phyloP scores from a whole-genome alignment of 2,329 filamentous ascomycete genomes.

The Claviceps pazoutovae region DNA sequence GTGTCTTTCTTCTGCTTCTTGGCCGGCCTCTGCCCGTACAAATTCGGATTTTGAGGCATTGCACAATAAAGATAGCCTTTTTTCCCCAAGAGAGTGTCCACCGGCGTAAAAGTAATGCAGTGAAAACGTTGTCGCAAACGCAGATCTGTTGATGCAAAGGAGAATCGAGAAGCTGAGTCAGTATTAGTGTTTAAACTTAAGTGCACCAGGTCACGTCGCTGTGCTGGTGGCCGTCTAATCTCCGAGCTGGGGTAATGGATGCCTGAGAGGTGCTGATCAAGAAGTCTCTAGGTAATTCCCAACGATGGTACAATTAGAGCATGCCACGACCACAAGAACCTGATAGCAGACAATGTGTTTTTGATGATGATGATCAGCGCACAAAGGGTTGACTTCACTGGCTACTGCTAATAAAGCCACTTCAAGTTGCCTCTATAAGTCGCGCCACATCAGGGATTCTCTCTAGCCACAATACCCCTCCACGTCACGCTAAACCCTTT shows the following conservation, averaged over 20 bases:
- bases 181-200: background rate
- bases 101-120: background rate
- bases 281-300: background rate
- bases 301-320: background rate
- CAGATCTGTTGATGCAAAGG: background rate
- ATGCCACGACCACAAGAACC: background rate
- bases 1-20: slow-evolving; percentile 59
- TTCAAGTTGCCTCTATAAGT: background rate
- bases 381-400: background rate
- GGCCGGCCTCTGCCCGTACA: slow-evolving; percentile 63
- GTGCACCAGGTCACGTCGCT: background rate
- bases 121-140: background rate
- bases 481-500: background rate
- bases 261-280: background rate
- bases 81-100: background rate
- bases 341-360: background rate
- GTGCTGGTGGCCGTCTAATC: background rate
- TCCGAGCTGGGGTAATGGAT: background rate
- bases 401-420: background rate
- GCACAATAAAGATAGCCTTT: background rate
- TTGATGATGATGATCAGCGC: background rate
- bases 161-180: background rate
- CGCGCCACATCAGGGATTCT: background rate
- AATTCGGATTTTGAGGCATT: slow-evolving; percentile 52
- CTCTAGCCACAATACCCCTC: slow-evolving; percentile 6